Evolutionary conservation across 116 monocot genomes (phyloP).

Genomic region (Phalaenopsis hybrid): DNA sequence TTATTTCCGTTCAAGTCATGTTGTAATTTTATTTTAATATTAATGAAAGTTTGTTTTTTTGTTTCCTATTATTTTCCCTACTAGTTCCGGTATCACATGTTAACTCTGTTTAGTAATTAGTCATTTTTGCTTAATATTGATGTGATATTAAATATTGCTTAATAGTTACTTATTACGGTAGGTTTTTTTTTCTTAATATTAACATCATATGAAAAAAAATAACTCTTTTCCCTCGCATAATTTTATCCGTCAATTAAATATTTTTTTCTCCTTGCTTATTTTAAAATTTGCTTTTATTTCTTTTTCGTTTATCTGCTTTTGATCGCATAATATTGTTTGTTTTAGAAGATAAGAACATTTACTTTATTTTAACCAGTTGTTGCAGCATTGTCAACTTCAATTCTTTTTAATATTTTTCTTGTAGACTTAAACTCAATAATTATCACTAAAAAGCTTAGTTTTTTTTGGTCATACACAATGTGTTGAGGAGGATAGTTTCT

Average conservation of each 20-base stretch:
- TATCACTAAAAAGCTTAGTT: neutral
- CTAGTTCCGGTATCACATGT: too few relatives aligned
- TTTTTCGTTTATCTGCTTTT: neutral
- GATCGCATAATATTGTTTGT: neutral
- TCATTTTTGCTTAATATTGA: too few relatives aligned
- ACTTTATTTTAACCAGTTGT: neutral
- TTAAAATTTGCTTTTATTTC: neutral
- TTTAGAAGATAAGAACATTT: neutral
- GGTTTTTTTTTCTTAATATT: too few relatives aligned
- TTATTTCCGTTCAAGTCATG: too few relatives aligned
- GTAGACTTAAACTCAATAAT: neutral
- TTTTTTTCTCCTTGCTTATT: neutral
- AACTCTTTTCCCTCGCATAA: too few relatives aligned
- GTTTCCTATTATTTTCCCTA: too few relatives aligned
- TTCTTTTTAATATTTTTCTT: neutral
- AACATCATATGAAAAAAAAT: too few relatives aligned
- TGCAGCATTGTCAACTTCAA: neutral
- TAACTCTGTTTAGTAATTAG: too few relatives aligned
- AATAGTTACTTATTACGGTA: too few relatives aligned
- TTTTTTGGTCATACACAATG: neutral
- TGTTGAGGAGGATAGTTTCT: neutral
- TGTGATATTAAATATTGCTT: too few relatives aligned
- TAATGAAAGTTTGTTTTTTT: too few relatives aligned
- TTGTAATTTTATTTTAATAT: too few relatives aligned
- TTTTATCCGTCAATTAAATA: neutral